phyloP scores from a whole-genome alignment of 2,329 filamentous ascomycete species.

The Aspergillus transmontanensis region DNA sequence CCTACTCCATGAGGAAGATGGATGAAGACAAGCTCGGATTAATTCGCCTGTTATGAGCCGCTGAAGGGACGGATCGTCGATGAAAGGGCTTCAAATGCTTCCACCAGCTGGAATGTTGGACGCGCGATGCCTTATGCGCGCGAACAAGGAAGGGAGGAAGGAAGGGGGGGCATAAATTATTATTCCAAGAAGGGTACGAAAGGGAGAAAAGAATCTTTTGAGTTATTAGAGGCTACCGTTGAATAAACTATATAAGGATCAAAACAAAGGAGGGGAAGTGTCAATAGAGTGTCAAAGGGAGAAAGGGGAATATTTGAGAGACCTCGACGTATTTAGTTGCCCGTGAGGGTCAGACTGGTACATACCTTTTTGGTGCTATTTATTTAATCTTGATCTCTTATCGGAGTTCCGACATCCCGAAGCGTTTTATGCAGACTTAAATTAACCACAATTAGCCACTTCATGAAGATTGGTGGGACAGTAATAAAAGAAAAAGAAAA shows the following conservation, averaged over 20 bases:
- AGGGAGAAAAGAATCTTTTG: neutral
- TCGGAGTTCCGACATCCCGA: slow-evolving; percentile 21
- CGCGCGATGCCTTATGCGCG: neutral
- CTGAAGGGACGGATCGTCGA: neutral
- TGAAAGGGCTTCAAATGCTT: neutral
- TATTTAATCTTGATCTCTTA: neutral
- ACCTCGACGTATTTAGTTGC: neutral
- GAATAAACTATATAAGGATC: neutral
- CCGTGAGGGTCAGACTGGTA: neutral
- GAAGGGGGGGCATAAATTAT: neutral
- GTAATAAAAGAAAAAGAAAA: neutral
- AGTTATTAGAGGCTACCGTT: neutral
- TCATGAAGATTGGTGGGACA: neutral
- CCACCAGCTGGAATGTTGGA: neutral
- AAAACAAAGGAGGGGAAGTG: neutral
- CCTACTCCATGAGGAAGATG: slow-evolving; percentile 18
- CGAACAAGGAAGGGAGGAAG: neutral
- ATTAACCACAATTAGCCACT: neutral
- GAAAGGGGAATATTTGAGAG: neutral
- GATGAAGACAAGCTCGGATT: neutral
- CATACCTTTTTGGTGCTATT: neutral
- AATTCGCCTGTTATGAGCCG: neutral
- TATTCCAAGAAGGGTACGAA: neutral
- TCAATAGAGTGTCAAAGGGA: neutral
- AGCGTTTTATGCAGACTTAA: slow-evolving; percentile 13